Percentiles rank a stretch among this genome's conserved stretches.
Conservation (phyloP, 768 basidiomycete species). For the Tulasnella sp. region DNA sequence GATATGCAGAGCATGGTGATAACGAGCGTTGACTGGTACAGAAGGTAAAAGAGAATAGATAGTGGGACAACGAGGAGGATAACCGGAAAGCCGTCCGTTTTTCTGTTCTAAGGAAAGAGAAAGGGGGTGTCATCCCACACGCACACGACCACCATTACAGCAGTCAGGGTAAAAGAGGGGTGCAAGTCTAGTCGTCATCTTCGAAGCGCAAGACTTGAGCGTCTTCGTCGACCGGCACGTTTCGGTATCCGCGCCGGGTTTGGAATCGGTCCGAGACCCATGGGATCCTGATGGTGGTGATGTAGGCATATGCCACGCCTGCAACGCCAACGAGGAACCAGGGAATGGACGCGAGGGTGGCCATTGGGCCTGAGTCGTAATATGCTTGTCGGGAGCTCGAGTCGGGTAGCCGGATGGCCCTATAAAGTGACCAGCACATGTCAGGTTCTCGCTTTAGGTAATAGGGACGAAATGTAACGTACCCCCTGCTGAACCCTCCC, state of each 20-base stretch:
- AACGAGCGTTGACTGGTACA: too few species aligned
- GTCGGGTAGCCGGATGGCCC: slow-evolving; percentile 68
- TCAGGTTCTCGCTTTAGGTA: background rate
- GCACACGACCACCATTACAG: too few species aligned
- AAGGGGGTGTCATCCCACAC: too few species aligned
- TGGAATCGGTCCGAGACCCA: slow-evolving; percentile 29
- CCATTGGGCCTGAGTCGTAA: slow-evolving; percentile 40
- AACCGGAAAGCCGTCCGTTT: too few species aligned
- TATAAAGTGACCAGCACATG: slow-evolving; percentile 27
- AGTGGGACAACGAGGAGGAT: too few species aligned
- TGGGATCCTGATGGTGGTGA: slow-evolving; percentile 24
- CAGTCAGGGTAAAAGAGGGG: too few species aligned
- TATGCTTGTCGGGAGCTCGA: slow-evolving; percentile 29
- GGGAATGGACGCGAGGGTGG: slow-evolving; percentile 75
- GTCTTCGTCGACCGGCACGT: slow-evolving; percentile 75
- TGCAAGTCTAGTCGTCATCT: slow-evolving; percentile 43
- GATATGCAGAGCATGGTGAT: too few species aligned
- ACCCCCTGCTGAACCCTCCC: slow-evolving; percentile 66
- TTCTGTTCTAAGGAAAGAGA: too few species aligned
- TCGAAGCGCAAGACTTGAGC: slow-evolving; percentile 77
- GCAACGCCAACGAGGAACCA: slow-evolving; percentile 77
- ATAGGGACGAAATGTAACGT: slow-evolving; percentile 26
- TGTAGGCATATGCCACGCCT: slow-evolving; percentile 59
- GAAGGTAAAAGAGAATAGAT: too few species aligned
- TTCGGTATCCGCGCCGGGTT: slow-evolving; percentile 54